Base-by-base conservation (phyloP, 2,329 filamentous ascomycete genomes). In the Apiospora hydei region DNA sequence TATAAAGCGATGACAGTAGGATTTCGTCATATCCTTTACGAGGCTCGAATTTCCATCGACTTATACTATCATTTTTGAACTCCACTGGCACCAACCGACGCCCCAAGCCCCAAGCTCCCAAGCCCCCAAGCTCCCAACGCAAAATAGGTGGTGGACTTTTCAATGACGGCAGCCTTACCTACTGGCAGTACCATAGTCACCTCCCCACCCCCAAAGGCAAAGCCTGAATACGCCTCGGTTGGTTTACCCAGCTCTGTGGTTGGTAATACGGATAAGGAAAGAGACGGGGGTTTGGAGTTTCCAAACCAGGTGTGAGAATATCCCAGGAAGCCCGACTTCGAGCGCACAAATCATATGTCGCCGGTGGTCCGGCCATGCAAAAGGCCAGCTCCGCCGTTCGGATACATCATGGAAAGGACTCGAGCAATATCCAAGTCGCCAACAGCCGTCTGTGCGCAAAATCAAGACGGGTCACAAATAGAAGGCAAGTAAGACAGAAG, bases 381-480 rank as follows among this genome's bases (percentile, higher is more conserved):
- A 64, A 64, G 57, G 21, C 57, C 53, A 61, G 30, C 30, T 13
- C 57, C 16, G 34, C 41, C 30, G 13, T 38, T 6, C 57, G 34
- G 6, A 14, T 64, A 64, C 57, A 64, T 64, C 57, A 41, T 64
- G 11, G 11, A 38, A 64, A 24, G 57, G 57, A 41, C 34, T 38
- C 18, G 21, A 64, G 57, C 18, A n/a, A 64, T 38, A 41, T 21
- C 57, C 57, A 64, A 41, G 34, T 41, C 34, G 57, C 57, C 30
- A 64, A 34, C 34, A 18, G 57, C 34, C 34, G 57, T 34, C 57
- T 64, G 34, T 64, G 57, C 34, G 34, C n/a, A 13, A 64, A 64
- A 64, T 64, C 57, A 64, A 64, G 57, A 41, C 34, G n/a, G 57
- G 30, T 64, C 57, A 64, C 57, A 64, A 64, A 64, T 64, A 41